Evolutionary conservation across 2,329 filamentous ascomycete species (phyloP).

Genomic region (Thielaviopsis ethacetica): DNA sequence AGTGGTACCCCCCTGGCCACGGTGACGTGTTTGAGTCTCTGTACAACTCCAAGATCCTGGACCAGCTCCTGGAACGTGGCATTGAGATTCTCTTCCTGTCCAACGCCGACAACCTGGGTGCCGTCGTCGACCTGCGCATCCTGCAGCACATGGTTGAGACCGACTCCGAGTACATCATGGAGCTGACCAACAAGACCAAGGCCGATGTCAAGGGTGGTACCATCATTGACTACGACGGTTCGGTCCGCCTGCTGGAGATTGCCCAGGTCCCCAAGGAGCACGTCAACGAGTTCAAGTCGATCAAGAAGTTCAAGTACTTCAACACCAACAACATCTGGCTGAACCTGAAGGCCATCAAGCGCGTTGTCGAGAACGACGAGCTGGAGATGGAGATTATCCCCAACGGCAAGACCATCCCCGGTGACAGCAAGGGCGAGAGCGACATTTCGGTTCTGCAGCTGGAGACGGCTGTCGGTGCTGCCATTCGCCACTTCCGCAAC

Average conservation of each 20-base stretch:
- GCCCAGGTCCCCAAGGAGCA: slow-evolving; percentile 99
- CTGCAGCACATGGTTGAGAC: slow-evolving; percentile 99
- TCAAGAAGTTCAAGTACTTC: slow-evolving; percentile 99
- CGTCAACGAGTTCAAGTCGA: slow-evolving; percentile 99
- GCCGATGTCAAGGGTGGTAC: slow-evolving; percentile 99
- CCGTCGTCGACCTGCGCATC: slow-evolving; percentile 93
- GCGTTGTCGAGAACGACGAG: slow-evolving; percentile 95
- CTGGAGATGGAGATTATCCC: slow-evolving; percentile 99
- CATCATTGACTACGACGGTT: slow-evolving; percentile 98
- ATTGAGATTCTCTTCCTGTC: slow-evolving; percentile 98
- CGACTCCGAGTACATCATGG: slow-evolving; percentile 97
- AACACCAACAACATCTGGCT: slow-evolving; percentile 99
- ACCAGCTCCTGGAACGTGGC: slow-evolving; percentile 86
- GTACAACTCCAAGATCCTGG: slow-evolving; percentile 96
- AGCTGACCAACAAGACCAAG: slow-evolving; percentile 99
- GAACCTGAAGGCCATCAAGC: slow-evolving; percentile 94
- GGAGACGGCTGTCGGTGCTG: slow-evolving; percentile 94
- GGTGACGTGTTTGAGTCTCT: slow-evolving; percentile 99
- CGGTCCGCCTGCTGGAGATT: slow-evolving; percentile 91
- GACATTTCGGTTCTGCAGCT: slow-evolving; percentile 96
- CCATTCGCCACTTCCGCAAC: slow-evolving; percentile 97
- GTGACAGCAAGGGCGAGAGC: slow-evolving; percentile 98
- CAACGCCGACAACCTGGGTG: slow-evolving; percentile 97
- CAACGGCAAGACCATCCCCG: slow-evolving; percentile 96
- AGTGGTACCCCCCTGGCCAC: slow-evolving; percentile 98